A percentile compares a stretch with the other conserved stretches of the same genome.
These are phyloP conservation scores for Leucocoprinus leucothites DNA, from an alignment of 768 basidiomycete genomes.

Conservation along the genomic window DNA sequence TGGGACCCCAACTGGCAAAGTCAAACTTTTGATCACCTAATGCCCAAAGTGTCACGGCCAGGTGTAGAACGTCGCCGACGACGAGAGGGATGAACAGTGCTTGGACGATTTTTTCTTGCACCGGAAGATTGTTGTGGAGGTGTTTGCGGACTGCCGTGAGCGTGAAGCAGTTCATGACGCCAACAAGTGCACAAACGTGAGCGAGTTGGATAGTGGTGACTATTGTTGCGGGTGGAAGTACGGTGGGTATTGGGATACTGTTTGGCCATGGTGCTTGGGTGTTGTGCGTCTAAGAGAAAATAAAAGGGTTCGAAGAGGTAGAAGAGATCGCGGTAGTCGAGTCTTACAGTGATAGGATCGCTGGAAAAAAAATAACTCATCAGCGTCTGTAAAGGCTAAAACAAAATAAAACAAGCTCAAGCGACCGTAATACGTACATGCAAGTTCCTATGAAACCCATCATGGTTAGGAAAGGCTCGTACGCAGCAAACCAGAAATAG, in stretches of 20 bases:
- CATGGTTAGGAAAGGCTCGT: slow-evolving; percentile 66
- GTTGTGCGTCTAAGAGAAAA: slow-evolving; percentile 56
- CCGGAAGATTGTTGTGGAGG: slow-evolving; percentile 50
- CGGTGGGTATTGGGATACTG: slow-evolving; percentile 40
- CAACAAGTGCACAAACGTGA: slow-evolving; percentile 73
- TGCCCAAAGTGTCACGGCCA: slow-evolving; percentile 70
- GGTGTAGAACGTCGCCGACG: slow-evolving; percentile 64
- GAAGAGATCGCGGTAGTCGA: not conserved
- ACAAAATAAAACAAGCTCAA: not conserved
- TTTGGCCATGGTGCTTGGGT: slow-evolving; percentile 72
- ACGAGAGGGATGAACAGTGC: slow-evolving; percentile 67
- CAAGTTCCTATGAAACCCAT: slow-evolving; percentile 66
- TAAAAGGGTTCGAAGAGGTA: not conserved
- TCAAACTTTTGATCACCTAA: slow-evolving; percentile 70
- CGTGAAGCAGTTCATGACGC: slow-evolving; percentile 66
- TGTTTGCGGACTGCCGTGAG: slow-evolving; percentile 60
- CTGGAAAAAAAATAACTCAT: slow-evolving; percentile 27
- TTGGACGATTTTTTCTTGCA: slow-evolving; percentile 71
- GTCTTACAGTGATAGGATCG: slow-evolving; percentile 59
- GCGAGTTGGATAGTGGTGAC: slow-evolving; percentile 76
- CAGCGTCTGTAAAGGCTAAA: not conserved
- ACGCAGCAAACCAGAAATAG: slow-evolving; percentile 69
- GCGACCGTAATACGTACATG: slow-evolving; percentile 27
- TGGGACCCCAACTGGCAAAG: slow-evolving; percentile 58
- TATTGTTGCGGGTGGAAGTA: slow-evolving; percentile 56